Evolutionary conservation across 352 stramenopile species (phyloP).

Genomic region (Phytopythium mirpurense): DNA sequence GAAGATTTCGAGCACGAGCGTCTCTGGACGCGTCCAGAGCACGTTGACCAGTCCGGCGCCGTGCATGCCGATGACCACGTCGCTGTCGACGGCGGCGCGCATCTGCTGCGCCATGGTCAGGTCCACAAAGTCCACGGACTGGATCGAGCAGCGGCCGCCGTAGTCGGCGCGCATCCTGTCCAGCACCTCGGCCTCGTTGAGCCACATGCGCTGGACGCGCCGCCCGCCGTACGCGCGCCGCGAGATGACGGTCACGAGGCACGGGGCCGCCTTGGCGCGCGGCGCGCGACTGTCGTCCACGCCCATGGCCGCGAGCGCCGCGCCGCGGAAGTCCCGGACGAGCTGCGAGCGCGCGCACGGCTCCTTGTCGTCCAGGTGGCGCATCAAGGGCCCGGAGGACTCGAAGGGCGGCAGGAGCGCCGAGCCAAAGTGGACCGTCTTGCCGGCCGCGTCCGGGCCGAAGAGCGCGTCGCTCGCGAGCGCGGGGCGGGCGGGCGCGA

Average conservation of each 20-base stretch:
- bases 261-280: constrained; percentile 7
- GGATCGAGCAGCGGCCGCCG: constrained; percentile 29
- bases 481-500: constrained; percentile 20
- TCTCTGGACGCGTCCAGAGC: constrained; percentile 45
- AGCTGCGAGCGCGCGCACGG: constrained; percentile 23
- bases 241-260: constrained; percentile 58
- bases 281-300: constrained; percentile 5
- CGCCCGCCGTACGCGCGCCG: constrained; percentile 44
- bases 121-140: constrained; percentile 61
- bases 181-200: constrained; percentile 58
- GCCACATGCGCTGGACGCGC: constrained; percentile 50
- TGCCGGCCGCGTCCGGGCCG: constrained; percentile 22
- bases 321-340: constrained; percentile 14
- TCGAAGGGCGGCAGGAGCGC: constrained; percentile 34
- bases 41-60: constrained; percentile 78
- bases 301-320: constrained; percentile 22
- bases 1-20: constrained; percentile 73
- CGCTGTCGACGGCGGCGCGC: constrained; percentile 47
- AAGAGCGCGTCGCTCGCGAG: constrained; percentile 15
- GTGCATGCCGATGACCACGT: constrained; percentile 82
- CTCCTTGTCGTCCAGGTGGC: constrained; percentile 41
- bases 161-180: constrained; percentile 35
- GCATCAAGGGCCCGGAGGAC: constrained; percentile 32
- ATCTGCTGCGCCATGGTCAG: constrained; percentile 61
- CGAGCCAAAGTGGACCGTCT: constrained; percentile 29